These are phyloP conservation scores for Phialocephala sp. DNA, from an alignment of 2,329 filamentous ascomycete species.

Conservation along the genomic window DNA sequence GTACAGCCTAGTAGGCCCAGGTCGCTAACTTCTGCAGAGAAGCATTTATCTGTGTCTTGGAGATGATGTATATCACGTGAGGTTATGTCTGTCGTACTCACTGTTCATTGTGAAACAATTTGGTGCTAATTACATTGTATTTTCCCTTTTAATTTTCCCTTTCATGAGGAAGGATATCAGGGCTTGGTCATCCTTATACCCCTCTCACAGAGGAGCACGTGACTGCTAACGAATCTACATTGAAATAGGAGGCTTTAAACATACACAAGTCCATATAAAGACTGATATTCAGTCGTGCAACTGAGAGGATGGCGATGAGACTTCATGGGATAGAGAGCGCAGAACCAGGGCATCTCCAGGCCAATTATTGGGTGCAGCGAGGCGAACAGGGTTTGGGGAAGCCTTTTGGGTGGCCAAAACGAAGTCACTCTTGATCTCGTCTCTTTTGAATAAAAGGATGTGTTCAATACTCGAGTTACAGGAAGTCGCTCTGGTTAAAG, in stretches of 20 bases:
- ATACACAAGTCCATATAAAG: too few relatives aligned
- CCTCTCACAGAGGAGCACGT: conserved; percentile 34
- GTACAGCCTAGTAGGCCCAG: neutral
- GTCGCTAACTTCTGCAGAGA: neutral
- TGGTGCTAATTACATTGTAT: too few relatives aligned
- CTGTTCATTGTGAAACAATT: too few relatives aligned
- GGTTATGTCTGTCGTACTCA: too few relatives aligned
- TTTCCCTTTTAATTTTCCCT: too few relatives aligned
- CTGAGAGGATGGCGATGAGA: conserved; percentile 71
- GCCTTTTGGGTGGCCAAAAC: neutral
- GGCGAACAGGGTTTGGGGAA: neutral
- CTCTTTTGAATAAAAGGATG: too few relatives aligned
- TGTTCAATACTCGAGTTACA: too few relatives aligned
- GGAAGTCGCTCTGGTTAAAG: too few relatives aligned
- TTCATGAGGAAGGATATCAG: neutral
- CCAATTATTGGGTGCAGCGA: conserved; percentile 14
- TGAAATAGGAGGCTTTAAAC: too few relatives aligned
- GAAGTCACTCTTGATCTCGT: neutral
- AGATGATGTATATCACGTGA: conserved; percentile 32
- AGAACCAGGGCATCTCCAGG: conserved; percentile 1
- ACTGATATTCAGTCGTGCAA: conserved; percentile 43
- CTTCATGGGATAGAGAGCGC: conserved; percentile 80
- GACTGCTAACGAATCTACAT: conserved; percentile 50
- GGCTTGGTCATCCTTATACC: too few relatives aligned
- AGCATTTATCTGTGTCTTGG: too few relatives aligned